Evolutionary conservation across 495 filamentous ascomycete genomes (phyloP), one percentile per base, ranked within the genome.

Genomic region (Recurvomyces mirabilis): DNA sequence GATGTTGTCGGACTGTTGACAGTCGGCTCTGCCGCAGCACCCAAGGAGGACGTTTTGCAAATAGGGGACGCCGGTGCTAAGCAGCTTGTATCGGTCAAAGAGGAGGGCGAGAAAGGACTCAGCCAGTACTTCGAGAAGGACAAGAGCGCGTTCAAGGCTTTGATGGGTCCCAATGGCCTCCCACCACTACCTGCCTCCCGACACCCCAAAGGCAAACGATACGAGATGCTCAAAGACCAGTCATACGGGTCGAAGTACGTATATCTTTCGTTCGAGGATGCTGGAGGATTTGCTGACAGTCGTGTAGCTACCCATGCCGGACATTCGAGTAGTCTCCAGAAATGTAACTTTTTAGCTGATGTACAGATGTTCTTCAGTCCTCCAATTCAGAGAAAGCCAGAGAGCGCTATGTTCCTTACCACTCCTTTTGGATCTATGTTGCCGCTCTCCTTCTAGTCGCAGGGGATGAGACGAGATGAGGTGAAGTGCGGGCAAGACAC

Each of bases 1-100:
- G 82, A 96, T 67, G 79, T 84, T 19, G 89, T 89, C 17, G 80
- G 78, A 4, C 75, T 96, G 47, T 70, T 98, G 48, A 81, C 71
- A 18, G 82, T 96, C 11, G 91, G 93, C 24, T 93, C 79, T 63
- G 77, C 77, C 46, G 79, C 75, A n/a, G 66, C 65, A 5, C 87
- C 91, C 3, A 87, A 82, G 58, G 81, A 87, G 38, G 81, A 87
- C 51, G 60, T 77, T 30, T 56, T 79, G 34, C 71, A 87, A 57
- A 72, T 93, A 54, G 93, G 91, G 40, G 81, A 93, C 52, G 84
- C 76, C 10, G 91, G 91, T 12, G 63, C 63, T 52, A 84, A 88
- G 68, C 79, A 85, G 59, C 67, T 98, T 38, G 75, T 87, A 10
- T 73, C 72, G n/a, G 77, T 82, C n/a, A 77, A 82, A 68, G 70